Percentiles rank a stretch among this genome's conserved stretches.
Conservation (phyloP, 2,329 filamentous ascomycete genomes). For the Myriosclerotinia curreyana region DNA sequence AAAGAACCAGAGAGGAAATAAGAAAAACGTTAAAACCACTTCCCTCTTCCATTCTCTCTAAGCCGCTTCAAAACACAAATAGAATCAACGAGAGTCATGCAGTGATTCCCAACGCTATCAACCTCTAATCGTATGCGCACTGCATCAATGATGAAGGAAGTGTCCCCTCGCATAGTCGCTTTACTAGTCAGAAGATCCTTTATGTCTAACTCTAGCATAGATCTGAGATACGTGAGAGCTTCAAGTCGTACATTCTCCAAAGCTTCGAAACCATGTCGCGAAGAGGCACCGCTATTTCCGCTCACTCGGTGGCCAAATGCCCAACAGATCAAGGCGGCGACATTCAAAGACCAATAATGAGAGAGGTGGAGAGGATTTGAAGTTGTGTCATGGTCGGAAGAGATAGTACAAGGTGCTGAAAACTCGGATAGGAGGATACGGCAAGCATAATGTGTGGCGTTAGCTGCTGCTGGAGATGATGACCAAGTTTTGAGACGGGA, state of each 20-base stretch:
- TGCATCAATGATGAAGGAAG: constrained; percentile 48
- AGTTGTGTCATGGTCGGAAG: background rate
- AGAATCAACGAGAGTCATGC: constrained; percentile 52
- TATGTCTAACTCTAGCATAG: constrained; percentile 44
- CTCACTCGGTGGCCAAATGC: constrained; percentile 46
- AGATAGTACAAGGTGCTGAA: constrained; percentile 38
- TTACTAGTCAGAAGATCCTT: constrained; percentile 42
- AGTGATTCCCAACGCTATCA: constrained; percentile 50
- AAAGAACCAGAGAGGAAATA: background rate
- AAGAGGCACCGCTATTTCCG: background rate
- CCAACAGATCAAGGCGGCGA: constrained; percentile 59
- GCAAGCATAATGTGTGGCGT: constrained; percentile 51
- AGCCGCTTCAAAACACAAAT: constrained; percentile 52
- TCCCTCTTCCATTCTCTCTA: constrained; percentile 46
- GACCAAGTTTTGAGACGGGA: constrained; percentile 48
- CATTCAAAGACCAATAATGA: constrained; percentile 55
- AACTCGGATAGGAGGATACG: constrained; percentile 48
- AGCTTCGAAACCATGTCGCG: background rate
- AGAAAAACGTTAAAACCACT: constrained; percentile 42
- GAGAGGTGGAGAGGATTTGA: constrained; percentile 39
- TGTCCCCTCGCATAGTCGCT: constrained; percentile 45
- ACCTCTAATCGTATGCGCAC: constrained; percentile 47
- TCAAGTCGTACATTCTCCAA: constrained; percentile 24
- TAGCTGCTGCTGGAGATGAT: constrained; percentile 45
- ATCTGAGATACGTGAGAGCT: constrained; percentile 40